Evolutionary conservation across 768 basidiomycete genomes (phyloP).

Genomic region (Lactarius sanguifluus): DNA sequence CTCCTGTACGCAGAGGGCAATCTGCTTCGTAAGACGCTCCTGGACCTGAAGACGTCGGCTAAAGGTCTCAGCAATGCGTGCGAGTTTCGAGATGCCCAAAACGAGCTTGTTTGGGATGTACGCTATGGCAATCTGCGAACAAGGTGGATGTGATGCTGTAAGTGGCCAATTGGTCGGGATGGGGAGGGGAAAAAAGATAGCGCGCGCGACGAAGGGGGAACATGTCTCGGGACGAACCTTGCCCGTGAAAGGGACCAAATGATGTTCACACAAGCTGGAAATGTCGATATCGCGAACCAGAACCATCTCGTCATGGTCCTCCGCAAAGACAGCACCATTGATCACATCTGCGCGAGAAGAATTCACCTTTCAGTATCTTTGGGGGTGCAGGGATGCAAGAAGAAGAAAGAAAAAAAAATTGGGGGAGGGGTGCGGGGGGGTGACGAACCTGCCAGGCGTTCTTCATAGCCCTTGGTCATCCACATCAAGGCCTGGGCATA

Average conservation of each 20-base stretch:
- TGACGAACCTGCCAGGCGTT: slow-evolving; percentile 74
- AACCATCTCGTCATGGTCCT: slow-evolving; percentile 99
- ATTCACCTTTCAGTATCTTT: slow-evolving; percentile 14
- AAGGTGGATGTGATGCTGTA: slow-evolving; percentile 13
- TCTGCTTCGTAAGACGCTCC: slow-evolving; percentile 95
- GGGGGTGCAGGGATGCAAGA: neutral
- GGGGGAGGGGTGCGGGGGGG: slow-evolving; percentile 10
- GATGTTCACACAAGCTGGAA: slow-evolving; percentile 97
- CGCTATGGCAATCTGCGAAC: slow-evolving; percentile 86
- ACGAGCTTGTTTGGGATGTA: slow-evolving; percentile 29
- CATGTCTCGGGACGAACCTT: slow-evolving; percentile 57
- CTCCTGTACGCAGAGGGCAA: slow-evolving; percentile 97
- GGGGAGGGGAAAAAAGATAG: slow-evolving; percentile 3
- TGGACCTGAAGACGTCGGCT: slow-evolving; percentile 95
- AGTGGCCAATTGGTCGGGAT: slow-evolving; percentile 26
- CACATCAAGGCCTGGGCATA: slow-evolving; percentile 97
- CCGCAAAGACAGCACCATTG: slow-evolving; percentile 96
- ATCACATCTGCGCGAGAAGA: slow-evolving; percentile 72
- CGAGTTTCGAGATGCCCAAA: slow-evolving; percentile 27
- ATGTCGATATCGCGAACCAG: slow-evolving; percentile 97
- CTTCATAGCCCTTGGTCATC: slow-evolving; percentile 99
- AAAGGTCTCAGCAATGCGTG: slow-evolving; percentile 39
- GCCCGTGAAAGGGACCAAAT: slow-evolving; percentile 96
- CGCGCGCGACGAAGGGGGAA: slow-evolving; percentile 2
- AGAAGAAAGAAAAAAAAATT: slow-evolving; percentile 20